Evolutionary conservation across 108 stramenopile species (phyloP).

Genomic region (Fistulifera solaris): DNA sequence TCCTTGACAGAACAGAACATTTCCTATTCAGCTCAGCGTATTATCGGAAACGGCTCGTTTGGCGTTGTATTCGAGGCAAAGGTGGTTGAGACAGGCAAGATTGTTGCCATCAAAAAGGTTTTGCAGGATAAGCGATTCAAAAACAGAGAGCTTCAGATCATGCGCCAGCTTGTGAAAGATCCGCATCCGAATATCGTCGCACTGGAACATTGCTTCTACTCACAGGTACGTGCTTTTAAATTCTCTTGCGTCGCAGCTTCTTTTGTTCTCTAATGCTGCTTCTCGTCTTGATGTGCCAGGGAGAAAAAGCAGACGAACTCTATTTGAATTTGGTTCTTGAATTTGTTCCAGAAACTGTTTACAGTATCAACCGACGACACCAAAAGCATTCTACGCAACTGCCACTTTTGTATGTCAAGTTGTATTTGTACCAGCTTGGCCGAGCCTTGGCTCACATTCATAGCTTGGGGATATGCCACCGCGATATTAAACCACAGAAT

Average conservation of each 20-base stretch:
- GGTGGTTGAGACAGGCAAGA: conserved; percentile 92
- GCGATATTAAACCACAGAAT: conserved; percentile 99
- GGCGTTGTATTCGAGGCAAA: conserved; percentile 97
- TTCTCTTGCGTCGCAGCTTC: not conserved
- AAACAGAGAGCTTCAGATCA: conserved; percentile 97
- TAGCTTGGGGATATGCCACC: conserved; percentile 91
- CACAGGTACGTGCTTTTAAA: conserved; percentile 48
- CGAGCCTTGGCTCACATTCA: conserved; percentile 96
- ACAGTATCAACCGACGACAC: conserved; percentile 85
- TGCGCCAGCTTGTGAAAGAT: conserved; percentile 93
- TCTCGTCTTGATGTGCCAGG: conserved; percentile 25
- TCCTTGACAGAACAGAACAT: conserved; percentile 47
- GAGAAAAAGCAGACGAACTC: conserved; percentile 85
- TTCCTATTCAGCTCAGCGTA: conserved; percentile 92
- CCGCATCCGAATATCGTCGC: conserved; percentile 93
- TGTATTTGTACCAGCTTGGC: conserved; percentile 96
- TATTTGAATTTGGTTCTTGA: conserved; percentile 99
- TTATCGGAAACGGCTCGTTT: conserved; percentile 98
- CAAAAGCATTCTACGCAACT: conserved; percentile 87
- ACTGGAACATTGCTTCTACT: conserved; percentile 96
- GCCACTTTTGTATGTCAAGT: conserved; percentile 85
- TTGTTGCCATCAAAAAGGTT: conserved; percentile 94
- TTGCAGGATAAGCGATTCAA: conserved; percentile 98
- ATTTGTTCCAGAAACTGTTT: conserved; percentile 97
- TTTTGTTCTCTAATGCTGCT: conserved; percentile 9